phyloP scores from a whole-genome alignment of 805 yeast genomes.

The Wickerhamomyces canadensis region DNA sequence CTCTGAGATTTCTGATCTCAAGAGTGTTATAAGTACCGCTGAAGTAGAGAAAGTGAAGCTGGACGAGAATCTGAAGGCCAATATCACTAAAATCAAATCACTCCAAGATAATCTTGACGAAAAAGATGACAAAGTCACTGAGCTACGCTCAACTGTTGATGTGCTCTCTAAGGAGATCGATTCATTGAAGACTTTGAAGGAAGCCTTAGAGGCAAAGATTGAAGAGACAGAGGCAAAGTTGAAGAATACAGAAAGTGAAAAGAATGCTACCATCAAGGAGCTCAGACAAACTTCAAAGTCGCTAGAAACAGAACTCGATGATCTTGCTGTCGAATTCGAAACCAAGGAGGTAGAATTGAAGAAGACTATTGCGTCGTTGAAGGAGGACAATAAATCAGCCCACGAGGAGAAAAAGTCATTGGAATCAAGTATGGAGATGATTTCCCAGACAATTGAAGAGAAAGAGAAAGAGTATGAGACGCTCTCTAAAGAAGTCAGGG shows the following conservation, averaged over 20 bases:
- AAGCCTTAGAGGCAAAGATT: neutral
- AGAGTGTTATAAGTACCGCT: too few relatives aligned
- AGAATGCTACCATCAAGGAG: slow-evolving; percentile 1
- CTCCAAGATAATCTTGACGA: too few relatives aligned
- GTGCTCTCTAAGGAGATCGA: too few relatives aligned
- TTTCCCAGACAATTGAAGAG: slow-evolving; percentile 28
- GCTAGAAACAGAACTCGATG: slow-evolving; percentile 23
- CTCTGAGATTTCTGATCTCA: too few relatives aligned
- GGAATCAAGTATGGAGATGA: slow-evolving; percentile 26
- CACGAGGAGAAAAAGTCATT: slow-evolving; percentile 29
- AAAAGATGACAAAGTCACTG: too few relatives aligned
- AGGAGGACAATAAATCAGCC: slow-evolving; percentile 22
- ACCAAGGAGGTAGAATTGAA: slow-evolving; percentile 24
- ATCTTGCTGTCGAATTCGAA: slow-evolving; percentile 23
- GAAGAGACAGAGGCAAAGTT: slow-evolving; percentile 3
- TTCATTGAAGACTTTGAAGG: neutral
- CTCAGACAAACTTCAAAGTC: slow-evolving; percentile 2
- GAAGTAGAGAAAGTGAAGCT: too few relatives aligned
- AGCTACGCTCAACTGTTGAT: too few relatives aligned
- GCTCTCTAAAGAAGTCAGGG: slow-evolving; percentile 9
- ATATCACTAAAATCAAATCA: too few relatives aligned
- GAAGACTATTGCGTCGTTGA: slow-evolving; percentile 19
- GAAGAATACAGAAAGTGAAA: slow-evolving; percentile 1
- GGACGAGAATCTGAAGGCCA: too few relatives aligned
- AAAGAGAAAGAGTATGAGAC: slow-evolving; percentile 20